These are phyloP conservation scores for Botrytis medusae DNA, from an alignment of 2,329 filamentous ascomycete genomes.

Conservation along the genomic window DNA sequence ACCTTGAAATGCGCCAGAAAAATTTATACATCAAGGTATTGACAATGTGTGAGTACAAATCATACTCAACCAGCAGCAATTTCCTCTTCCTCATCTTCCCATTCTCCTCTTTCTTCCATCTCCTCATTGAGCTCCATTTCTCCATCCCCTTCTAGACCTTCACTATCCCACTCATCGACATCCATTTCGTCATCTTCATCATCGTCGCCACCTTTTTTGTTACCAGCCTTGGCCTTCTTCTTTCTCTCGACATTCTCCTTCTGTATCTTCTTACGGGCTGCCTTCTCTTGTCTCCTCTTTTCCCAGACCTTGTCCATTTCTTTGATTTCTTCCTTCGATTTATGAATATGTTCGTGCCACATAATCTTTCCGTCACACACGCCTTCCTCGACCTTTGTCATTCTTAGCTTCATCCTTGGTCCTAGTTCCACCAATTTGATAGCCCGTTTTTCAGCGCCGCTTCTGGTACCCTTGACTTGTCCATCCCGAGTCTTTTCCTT, in stretches of 20 bases:
- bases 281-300: constrained; percentile 74
- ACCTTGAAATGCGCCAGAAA: constrained; percentile 5
- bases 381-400: constrained; percentile 96
- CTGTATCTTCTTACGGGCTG: constrained; percentile 76
- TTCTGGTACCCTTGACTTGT: constrained; percentile 43
- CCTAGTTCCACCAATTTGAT: constrained; percentile 92
- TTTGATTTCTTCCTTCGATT: constrained; percentile 74
- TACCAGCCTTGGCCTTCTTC: constrained; percentile 55
- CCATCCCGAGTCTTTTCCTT: constrained; percentile 45
- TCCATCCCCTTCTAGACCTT: constrained; percentile 40
- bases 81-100: constrained; percentile 40
- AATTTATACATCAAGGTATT: constrained; percentile 8
- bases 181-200: constrained; percentile 52
- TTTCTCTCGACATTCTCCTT: constrained; percentile 90
- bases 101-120: constrained; percentile 38
- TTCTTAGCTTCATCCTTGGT: constrained; percentile 80
- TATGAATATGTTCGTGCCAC: constrained; percentile 96
- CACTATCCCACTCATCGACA: constrained; percentile 45
- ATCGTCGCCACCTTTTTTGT: constrained; percentile 50
- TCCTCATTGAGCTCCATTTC: constrained; percentile 40
- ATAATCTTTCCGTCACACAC: constrained; percentile 86
- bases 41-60: not conserved
- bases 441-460: constrained; percentile 67
- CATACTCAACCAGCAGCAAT: constrained; percentile 36
- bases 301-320: constrained; percentile 84